Conservation (phyloP, 768 basidiomycete genomes). For the Phlebiopsis gigantea region DNA sequence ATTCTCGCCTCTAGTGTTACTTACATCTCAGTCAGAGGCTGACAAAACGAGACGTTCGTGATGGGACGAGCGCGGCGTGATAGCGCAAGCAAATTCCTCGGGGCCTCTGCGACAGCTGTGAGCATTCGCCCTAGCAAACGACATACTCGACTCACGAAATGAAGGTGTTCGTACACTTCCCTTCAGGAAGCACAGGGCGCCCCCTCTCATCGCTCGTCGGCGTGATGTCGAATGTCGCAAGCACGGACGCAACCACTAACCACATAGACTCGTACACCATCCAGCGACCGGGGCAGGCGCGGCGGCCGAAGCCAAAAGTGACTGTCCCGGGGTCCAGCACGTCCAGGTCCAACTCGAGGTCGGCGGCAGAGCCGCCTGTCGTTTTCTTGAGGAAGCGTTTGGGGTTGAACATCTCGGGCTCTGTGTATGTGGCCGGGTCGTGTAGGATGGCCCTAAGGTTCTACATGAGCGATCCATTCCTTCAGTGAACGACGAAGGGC, state of each 20-base stretch:
- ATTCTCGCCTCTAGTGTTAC: too few species aligned
- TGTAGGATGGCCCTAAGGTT: slow-evolving; percentile 23
- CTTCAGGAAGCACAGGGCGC: neutral
- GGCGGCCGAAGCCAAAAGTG: slow-evolving; percentile 10
- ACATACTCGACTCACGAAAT: neutral
- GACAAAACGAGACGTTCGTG: too few species aligned
- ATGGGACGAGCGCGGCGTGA: neutral
- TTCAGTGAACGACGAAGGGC: too few species aligned
- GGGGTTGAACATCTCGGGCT: slow-evolving; percentile 25
- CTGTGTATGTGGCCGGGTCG: slow-evolving; percentile 17
- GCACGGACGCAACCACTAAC: slow-evolving; percentile 13
- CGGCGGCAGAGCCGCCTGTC: neutral
- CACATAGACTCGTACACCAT: slow-evolving; percentile 16
- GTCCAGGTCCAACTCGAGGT: neutral
- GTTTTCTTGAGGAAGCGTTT: slow-evolving; percentile 25
- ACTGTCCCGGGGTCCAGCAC: neutral
- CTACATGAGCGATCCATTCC: neutral
- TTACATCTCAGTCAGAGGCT: too few species aligned
- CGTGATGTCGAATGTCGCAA: slow-evolving; percentile 15
- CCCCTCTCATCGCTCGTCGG: slow-evolving; percentile 13
- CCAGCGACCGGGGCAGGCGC: slow-evolving; percentile 15
- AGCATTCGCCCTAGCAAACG: neutral
- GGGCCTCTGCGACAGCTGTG: neutral
- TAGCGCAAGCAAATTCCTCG: neutral
- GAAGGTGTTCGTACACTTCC: neutral